A percentile compares a stretch with the other conserved stretches of the same genome.
These are phyloP conservation scores for Pilobolus umbonatus DNA, from an alignment of 192 early-diverging fungal species.

Conservation along the genomic window DNA sequence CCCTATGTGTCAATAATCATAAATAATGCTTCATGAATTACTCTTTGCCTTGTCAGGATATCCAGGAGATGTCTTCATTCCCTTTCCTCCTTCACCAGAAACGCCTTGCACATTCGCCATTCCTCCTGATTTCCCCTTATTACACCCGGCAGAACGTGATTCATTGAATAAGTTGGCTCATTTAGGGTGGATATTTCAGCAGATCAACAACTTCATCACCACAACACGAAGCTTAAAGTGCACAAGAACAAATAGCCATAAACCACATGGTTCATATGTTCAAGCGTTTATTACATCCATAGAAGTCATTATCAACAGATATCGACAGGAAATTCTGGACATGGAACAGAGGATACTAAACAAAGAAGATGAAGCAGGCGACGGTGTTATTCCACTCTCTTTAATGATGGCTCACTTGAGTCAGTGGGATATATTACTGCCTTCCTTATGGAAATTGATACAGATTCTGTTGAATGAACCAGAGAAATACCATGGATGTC, in stretches of 20 bases:
- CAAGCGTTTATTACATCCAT: conserved; percentile 47
- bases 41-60: conserved; percentile 60
- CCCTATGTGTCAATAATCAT: too few species aligned
- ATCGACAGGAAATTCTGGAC: conserved; percentile 43
- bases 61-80: conserved; percentile 65
- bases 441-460: conserved; percentile 39
- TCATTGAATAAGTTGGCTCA: conserved; percentile 53
- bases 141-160: conserved; percentile 61
- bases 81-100: conserved; percentile 37
- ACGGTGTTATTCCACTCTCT: conserved; percentile 40
- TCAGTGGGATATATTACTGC: conserved; percentile 50
- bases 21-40: conserved; percentile 67
- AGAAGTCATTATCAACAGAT: conserved; percentile 36
- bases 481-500: conserved; percentile 37
- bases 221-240: background rate
- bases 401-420: conserved; percentile 36
- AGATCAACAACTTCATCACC: conserved; percentile 40
- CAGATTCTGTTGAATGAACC: conserved; percentile 33
- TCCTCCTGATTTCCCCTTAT: conserved; percentile 52
- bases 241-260: background rate
- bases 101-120: conserved; percentile 50
- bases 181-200: conserved; percentile 49
- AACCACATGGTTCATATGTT: conserved; percentile 40
- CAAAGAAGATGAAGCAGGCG: conserved; percentile 45
- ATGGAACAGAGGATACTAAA: conserved; percentile 47